Conservation (phyloP, 2,329 filamentous ascomycete genomes). For the Cucurbitaria berberidis region DNA sequence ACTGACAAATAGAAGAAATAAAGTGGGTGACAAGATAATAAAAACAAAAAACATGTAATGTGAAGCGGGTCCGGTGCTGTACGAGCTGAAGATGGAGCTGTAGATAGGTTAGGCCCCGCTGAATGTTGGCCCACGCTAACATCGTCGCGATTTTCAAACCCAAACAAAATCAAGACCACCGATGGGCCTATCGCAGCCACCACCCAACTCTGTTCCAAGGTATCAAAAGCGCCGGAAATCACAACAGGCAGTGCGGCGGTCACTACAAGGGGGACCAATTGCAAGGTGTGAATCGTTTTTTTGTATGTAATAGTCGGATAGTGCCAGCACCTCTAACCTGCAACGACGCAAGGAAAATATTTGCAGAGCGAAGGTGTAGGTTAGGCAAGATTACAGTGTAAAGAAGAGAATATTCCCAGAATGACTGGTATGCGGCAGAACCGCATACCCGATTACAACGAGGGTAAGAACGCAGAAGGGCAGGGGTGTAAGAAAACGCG, state of each 20-base stretch:
- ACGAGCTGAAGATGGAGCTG: not conserved
- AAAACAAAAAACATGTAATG: not conserved
- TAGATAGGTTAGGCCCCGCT: not conserved
- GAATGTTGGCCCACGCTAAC: slow-evolving; percentile 1
- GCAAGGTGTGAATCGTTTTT: slow-evolving; percentile 13
- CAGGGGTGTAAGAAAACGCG: slow-evolving; percentile 25
- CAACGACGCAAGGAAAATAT: slow-evolving; percentile 26
- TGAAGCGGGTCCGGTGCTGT: not conserved
- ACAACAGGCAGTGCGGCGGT: slow-evolving; percentile 1
- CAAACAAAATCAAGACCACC: not conserved
- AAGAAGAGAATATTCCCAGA: slow-evolving; percentile 45
- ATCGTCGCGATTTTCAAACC: not conserved
- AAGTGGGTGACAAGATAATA: not conserved
- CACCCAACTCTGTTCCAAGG: not conserved
- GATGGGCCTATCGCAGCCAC: too few species aligned
- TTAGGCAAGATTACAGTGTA: slow-evolving; percentile 29
- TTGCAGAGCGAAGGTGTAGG: slow-evolving; percentile 26
- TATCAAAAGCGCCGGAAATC: slow-evolving; percentile 3
- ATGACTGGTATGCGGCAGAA: slow-evolving; percentile 22
- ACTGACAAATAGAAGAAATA: not conserved
- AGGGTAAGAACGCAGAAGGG: slow-evolving; percentile 46
- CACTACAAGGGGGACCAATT: slow-evolving; percentile 5
- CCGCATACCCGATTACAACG: slow-evolving; percentile 45
- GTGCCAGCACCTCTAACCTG: slow-evolving; percentile 45
- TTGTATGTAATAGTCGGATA: slow-evolving; percentile 28